Base-by-base conservation (phyloP, 441 rosid genomes). In the Daphne laureola region DNA sequence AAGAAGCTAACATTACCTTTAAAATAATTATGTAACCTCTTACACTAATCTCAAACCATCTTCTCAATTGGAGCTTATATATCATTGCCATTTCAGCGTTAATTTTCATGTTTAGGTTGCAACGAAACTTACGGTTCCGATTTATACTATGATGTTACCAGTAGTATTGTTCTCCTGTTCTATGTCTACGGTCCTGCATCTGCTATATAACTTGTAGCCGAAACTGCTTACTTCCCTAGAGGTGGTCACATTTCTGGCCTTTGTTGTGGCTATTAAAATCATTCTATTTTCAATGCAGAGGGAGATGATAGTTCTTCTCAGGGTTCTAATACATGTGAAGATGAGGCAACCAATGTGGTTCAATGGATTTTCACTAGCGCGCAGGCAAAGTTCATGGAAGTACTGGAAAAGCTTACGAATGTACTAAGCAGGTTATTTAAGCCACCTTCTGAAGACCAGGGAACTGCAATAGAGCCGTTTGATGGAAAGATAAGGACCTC, bases 401-500 rank as follows among this genome's bases (percentile, higher is more conserved):
- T 82, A 36, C 14, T 71, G 7, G 57, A 54, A 51, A 77, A 73
- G 51, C 67, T 77, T 59, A 66, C 60, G 42, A 55, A 53, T 43
- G 74, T 77, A 2, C 49, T 74, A 54, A 51, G 54, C 2, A 64
- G 71, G 43, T 41, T 69, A 7, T 61, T 77, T 38, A 38, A 25
- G 36, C 58, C 31, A 14, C 31, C 31, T 41, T 4, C 51, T 51
- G 50, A 16, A 43, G 61, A 14, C 0, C 53, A 46, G 40, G 52
- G 51, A 0, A 52, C 41, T 35, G 14, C 61, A 6, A 15, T 46
- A 7, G 71, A 64, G 0, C 47, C 68, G 46, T 49, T 78, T 14
- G 76, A 73, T 8, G 83, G 77, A n/a, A 71, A 49, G 55, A 59
- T 82, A 1, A 54, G 43, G 49, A 71, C 79, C 7, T 82, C 84